Evolutionary conservation across 1,139 yeast species (phyloP).

Genomic region (Hyphopichia khmerensis): DNA sequence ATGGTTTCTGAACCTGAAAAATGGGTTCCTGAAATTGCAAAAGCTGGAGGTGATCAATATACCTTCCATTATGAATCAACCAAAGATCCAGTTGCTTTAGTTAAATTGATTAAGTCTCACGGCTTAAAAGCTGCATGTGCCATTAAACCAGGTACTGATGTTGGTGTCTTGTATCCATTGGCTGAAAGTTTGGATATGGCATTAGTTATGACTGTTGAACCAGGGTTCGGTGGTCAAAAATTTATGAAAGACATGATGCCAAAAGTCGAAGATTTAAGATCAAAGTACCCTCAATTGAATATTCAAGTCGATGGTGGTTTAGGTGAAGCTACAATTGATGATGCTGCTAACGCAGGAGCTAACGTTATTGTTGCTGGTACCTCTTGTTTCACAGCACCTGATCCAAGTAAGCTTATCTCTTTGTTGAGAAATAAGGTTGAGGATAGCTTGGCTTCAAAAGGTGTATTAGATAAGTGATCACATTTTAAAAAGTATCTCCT

Average conservation of each 20-base stretch:
- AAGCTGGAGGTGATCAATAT: conserved; percentile 94
- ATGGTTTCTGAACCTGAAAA: conserved; percentile 94
- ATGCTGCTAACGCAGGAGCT: conserved; percentile 94
- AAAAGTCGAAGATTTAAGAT: conserved; percentile 77
- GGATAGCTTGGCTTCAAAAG: conserved; percentile 26
- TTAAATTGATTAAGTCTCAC: conserved; percentile 67
- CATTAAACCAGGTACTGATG: conserved; percentile 90
- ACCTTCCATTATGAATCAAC: conserved; percentile 97
- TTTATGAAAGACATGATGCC: conserved; percentile 97
- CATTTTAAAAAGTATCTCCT: neutral
- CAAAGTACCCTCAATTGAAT: conserved; percentile 71
- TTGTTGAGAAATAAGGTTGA: conserved; percentile 64
- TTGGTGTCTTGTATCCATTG: conserved; percentile 74
- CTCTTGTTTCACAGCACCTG: conserved; percentile 79
- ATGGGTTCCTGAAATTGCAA: conserved; percentile 92
- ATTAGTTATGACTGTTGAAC: conserved; percentile 96
- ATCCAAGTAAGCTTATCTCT: conserved; percentile 71
- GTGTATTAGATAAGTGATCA: conserved; percentile 17
- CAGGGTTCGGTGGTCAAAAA: conserved; percentile 98
- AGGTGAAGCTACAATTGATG: conserved; percentile 77
- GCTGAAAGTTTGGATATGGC: conserved; percentile 88
- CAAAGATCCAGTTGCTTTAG: conserved; percentile 70
- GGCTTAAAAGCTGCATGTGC: conserved; percentile 98
- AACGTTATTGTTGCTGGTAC: conserved; percentile 99
- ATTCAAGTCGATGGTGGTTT: conserved; percentile 98